Base-by-base conservation (phyloP, 1,284 basidiomycete genomes). In the Phaffia rhodozyma region DNA sequence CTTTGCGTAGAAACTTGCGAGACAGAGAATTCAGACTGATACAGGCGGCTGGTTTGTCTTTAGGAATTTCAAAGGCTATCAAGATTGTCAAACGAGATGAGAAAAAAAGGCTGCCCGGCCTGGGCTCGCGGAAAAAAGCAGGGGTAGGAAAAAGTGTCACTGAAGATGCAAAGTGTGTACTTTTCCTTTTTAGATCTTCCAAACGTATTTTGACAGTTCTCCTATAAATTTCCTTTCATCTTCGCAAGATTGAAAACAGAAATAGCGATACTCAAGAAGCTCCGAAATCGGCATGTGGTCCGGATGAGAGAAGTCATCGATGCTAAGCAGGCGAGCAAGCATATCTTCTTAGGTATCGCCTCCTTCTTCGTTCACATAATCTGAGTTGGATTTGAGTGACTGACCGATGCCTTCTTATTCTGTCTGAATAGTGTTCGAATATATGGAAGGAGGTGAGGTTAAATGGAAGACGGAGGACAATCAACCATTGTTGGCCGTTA, bases 181-280 rank as follows among this genome's bases (percentile, higher is more conserved):
- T 38, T 25, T 32, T 55, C 21, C 53, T 32, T 34, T 53, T 20
- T 66, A 7, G 61, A 53, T 43, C 53, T 43, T 23, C 64, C 58
- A 21, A 18, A 23, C 11, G 18, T 11, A 23, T 7, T 47, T 29
- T n/a, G 25, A 52, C 51, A n/a, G n/a, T 18, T 29, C 21, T 18
- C 25, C 32, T 51, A 5, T 58, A n/a, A 13, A 43, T 5, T 50
- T 32, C 9, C 13, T 23, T 38, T 53, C 18, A 9, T 53, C 18
- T 20, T 2, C 18, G 11, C 6, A 9, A 76, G 75, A 63, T 75
- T 77, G 49, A 86, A 83, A 49, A 87, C 86, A 55, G 92, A 98
- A 77, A 97, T 98, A 67, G 94, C 93, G 5, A 94, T 98, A 74
- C 92, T 98, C 87, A 97, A 97, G 78, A 93, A 96, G 72, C 86